These are phyloP conservation scores for Exophiala viscosa DNA, from an alignment of 2,329 filamentous ascomycete genomes.

Conservation along the genomic window DNA sequence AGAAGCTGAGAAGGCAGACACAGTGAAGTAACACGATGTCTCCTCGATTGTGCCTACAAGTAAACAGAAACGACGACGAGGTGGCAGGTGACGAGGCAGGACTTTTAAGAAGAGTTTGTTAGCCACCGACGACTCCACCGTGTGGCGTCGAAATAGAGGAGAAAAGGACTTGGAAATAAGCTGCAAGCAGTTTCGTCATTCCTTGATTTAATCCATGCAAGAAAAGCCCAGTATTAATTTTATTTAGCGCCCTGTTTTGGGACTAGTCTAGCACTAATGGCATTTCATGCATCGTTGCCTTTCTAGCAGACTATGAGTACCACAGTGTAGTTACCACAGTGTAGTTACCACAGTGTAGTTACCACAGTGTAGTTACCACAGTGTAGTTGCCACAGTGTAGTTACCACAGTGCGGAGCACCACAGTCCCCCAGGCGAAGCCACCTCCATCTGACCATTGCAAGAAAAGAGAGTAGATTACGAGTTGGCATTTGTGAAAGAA, in stretches of 20 bases:
- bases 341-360: no score
- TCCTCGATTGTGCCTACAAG: conserved; percentile 16
- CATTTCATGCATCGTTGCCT: not conserved
- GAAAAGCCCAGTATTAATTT: not conserved
- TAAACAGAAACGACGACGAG: conserved; percentile 5
- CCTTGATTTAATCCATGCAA: conserved; percentile 10
- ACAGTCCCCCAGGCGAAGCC: no score
- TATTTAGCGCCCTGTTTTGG: not conserved
- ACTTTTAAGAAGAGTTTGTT: conserved; percentile 10
- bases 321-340: no score
- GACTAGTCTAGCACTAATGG: not conserved
- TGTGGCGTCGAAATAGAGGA: conserved; percentile 9
- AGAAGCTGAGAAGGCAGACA: conserved; percentile 16
- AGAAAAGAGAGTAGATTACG: no score
- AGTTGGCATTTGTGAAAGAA: no score
- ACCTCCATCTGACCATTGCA: no score
- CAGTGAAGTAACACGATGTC: conserved; percentile 20
- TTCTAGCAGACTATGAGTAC: no score
- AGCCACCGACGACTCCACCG: conserved; percentile 8
- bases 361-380: no score
- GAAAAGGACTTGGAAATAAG: not conserved
- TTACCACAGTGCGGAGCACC: no score
- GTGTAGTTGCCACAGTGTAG: no score
- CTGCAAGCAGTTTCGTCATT: conserved; percentile 12
- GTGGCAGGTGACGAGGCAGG: conserved; percentile 1